Base-by-base conservation (phyloP, 2,329 filamentous ascomycete genomes). In the Aureobasidium sp. region DNA sequence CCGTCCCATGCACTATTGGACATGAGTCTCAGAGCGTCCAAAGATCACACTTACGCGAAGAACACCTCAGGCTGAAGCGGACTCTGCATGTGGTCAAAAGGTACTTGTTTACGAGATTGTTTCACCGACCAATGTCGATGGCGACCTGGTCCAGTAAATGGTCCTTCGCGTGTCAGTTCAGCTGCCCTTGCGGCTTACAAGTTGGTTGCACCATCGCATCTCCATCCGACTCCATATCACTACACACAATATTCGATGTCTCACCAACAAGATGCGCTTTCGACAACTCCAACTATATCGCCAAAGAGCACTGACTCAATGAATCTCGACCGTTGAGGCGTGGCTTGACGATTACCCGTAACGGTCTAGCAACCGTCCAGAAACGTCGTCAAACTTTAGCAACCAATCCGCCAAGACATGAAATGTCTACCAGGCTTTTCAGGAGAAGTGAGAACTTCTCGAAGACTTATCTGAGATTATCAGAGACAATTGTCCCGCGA, bases 281-380 rank as follows among this genome's bases (percentile, higher is more conserved):
- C 15, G 37, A 9, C 52, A 56, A 56, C 52, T 44, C 27, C 34
- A 56, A 44, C 52, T 32, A 44, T 27, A 29, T 29, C 37, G 26
- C 52, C n/a, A 44, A 20, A 34, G 39, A 56, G 52, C 52, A 56
- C 34, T 56, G 52, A 56, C 52, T 44, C 27, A 26, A 56, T 56
- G 20, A 32, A n/a, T 9, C 20, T 34, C 37, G 23, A 17, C 52
- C 52, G 39, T 41, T 41, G 27, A 36, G 20, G 1, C 34, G 52
- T 56, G 52, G 52, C 52, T 56, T 44, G 39, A 56, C 5, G 52
- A 15, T 56, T 44, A 10, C 39, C 39, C 27, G 15, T n/a, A 56
- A 44, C 52, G 52, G 52, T 56, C 39, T 44, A 44, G 52, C 39
- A 56, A 56, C 37, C 37, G 52, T 56, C 52, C 52, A 8, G 39